Base-by-base conservation (phyloP, 768 basidiomycete species). In the Gelatoporia subvermispora region DNA sequence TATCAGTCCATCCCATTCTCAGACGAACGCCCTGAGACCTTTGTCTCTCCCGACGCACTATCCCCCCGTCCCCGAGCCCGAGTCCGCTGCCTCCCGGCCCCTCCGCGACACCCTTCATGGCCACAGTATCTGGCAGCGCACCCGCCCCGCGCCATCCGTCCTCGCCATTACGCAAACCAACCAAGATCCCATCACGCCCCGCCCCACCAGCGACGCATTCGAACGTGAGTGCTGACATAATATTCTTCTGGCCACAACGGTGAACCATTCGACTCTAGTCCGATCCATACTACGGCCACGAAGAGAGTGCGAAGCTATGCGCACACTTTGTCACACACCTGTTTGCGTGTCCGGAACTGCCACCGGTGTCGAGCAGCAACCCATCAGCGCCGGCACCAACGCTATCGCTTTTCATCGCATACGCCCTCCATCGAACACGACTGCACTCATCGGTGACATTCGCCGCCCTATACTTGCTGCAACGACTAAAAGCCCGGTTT, bases 401-500 rank as follows among this genome's bases (percentile, higher is more conserved):
- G 2, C 73, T 93, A 0, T 85, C 88, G 0, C 75, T 81, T 54
- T 93, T 93, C 65, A 88, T 92, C 60, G 89, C 89, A 0, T 93
- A 93, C 62, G 85, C 88, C 0, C 79, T 93, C 15, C 88, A 93
- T 59, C 83, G 92, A 24, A 88, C 84, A 0, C 74, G 84, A 2
- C 70, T 87, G 0, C 81, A 82, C 10, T 38, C 71, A 0, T 75
- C 78, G 0, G 85, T 86, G 34, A 79, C 79, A 8, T 78, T 77
- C 57, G 74, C 77, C 24, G 76, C 78, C 0, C 72, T 82, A n/a
- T 73, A 89, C 70, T 56, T 94, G 22, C 77, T 96, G 9, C 83
- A 86, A 54, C 81, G 91, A 16, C 74, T 96, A 50, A 96, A 96
- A 70, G 82, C 82, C 23, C 84, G 91, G n/a, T 94, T 93, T 67